Evolutionary conservation across 495 filamentous ascomycete genomes (phyloP), one percentile per base, ranked within the genome.

Genomic region (Penicillium waksmanii): DNA sequence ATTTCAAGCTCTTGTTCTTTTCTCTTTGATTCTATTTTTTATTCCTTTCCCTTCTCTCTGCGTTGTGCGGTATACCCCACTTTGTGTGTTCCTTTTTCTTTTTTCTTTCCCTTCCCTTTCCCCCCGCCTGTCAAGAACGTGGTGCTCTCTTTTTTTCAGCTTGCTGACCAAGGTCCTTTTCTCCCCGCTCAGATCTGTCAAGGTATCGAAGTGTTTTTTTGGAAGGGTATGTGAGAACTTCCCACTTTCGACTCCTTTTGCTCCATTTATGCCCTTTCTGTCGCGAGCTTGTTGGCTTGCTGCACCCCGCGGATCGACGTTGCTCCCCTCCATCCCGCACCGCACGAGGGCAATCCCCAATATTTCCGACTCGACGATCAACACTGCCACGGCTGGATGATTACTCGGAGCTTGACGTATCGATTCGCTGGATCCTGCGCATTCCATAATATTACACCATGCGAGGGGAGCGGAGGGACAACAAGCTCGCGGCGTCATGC

Each of bases 171-270:
- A 31, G 8, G 42, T 27, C 18, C 34, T 36, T 44, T 27, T 51
- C 55, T 72, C 62, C 64, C 71, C 65, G 66, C 73, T 77, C 68
- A 67, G 27, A 65, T 68, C 52, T 15, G 59, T 67, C 75, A 56
- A 77, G 66, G 57, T 40, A 13, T 40, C 36, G 36, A 40, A 40
- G 36, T 40, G 36, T 40, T 40, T 40, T 40, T 40, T 40, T n/a
- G 36, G 36, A 13, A 40, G 36, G 15, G 36, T 40, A 40, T 13
- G 36, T 40, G 36, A 13, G 36, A 40, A 40, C 15, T 40, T 12
- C 6, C 12, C 0, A 13, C 5, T 40, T 40, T 23, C 3, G 23
- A 2, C 23, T 23, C 12, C 11, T 4, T 40, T 40, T 38, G 36
- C 11, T 38, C 35, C 9, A 36, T 13, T 31, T 8, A 31, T 31